phyloP scores from a whole-genome alignment of 352 stramenopile species.

The Globisporangium uncinulatum region DNA sequence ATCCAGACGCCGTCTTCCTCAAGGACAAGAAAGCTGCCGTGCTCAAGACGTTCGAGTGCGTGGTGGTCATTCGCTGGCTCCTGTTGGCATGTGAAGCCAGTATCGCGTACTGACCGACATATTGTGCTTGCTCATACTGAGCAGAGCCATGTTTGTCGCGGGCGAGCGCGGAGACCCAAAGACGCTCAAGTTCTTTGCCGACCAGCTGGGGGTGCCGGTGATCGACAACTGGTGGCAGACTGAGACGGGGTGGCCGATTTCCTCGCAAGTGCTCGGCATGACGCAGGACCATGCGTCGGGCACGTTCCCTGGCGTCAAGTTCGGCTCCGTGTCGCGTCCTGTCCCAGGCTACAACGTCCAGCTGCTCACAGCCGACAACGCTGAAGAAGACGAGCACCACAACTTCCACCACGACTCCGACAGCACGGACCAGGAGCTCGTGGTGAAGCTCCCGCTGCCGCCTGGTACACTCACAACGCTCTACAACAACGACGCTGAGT shows the following conservation, averaged over 20 bases:
- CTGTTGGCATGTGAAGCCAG: background rate
- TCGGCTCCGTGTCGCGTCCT: slow-evolving; percentile 53
- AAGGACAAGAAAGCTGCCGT: slow-evolving; percentile 38
- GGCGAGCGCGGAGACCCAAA: slow-evolving; percentile 86
- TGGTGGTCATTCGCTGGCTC: slow-evolving; percentile 2
- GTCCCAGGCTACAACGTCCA: slow-evolving; percentile 85
- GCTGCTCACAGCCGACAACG: slow-evolving; percentile 50
- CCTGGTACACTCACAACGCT: slow-evolving; percentile 75
- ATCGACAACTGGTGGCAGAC: slow-evolving; percentile 93
- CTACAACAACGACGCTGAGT: slow-evolving; percentile 83
- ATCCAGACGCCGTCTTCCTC: slow-evolving; percentile 57
- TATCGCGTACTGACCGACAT: background rate
- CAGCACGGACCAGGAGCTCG: slow-evolving; percentile 55
- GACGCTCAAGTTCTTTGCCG: slow-evolving; percentile 76
- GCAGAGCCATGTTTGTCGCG: slow-evolving; percentile 77
- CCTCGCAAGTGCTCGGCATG: slow-evolving; percentile 66
- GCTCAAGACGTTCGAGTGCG: slow-evolving; percentile 55
- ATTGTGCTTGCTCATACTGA: background rate
- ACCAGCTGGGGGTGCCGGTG: slow-evolving; percentile 49
- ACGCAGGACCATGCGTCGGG: slow-evolving; percentile 36
- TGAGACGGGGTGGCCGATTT: slow-evolving; percentile 84
- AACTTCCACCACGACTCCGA: slow-evolving; percentile 44
- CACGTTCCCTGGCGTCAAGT: slow-evolving; percentile 43
- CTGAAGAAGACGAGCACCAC: slow-evolving; percentile 33
- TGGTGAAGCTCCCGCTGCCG: slow-evolving; percentile 81